A percentile compares a stretch with the other conserved stretches of the same genome.
Conservation (phyloP, 257 asterid species). For the Primulina eburnea region DNA sequence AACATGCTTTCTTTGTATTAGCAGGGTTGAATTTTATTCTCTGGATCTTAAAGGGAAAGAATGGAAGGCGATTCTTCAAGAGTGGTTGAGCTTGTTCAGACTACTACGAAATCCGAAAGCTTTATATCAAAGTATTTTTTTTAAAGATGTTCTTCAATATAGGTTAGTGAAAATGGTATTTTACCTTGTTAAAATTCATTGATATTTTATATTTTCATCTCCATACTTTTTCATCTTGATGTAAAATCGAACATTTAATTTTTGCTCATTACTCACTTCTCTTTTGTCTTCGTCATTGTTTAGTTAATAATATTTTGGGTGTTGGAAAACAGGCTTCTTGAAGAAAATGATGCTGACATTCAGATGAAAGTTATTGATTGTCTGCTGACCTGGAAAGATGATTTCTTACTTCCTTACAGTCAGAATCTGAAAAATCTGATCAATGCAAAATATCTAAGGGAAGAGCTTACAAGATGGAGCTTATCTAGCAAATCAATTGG, state of each 20-base stretch:
- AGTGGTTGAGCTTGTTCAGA: conserved; percentile 77
- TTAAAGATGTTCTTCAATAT: conserved; percentile 64
- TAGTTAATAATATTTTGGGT: conserved; percentile 16
- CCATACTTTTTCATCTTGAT: neutral
- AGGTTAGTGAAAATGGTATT: conserved; percentile 48
- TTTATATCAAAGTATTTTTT: conserved; percentile 47
- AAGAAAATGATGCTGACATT: conserved; percentile 77
- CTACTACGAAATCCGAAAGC: conserved; percentile 64
- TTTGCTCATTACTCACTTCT: conserved; percentile 15
- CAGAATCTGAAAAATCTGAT: conserved; percentile 74
- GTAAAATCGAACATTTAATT: neutral
- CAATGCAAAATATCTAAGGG: conserved; percentile 56
- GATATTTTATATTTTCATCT: neutral
- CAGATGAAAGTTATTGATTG: conserved; percentile 87
- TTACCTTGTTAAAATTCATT: conserved; percentile 11
- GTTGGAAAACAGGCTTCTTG: conserved; percentile 64
- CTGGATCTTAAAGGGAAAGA: conserved; percentile 56
- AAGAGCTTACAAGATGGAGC: conserved; percentile 89
- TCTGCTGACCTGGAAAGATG: conserved; percentile 87
- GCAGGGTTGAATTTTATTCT: conserved; percentile 49
- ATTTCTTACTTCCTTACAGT: conserved; percentile 61
- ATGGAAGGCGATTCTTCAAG: conserved; percentile 68
- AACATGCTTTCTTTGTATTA: conserved; percentile 17
- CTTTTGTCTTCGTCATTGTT: neutral
- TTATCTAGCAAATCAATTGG: conserved; percentile 55